phyloP scores from a whole-genome alignment of 1,284 basidiomycete species.

The Chondrostereum purpureum region DNA sequence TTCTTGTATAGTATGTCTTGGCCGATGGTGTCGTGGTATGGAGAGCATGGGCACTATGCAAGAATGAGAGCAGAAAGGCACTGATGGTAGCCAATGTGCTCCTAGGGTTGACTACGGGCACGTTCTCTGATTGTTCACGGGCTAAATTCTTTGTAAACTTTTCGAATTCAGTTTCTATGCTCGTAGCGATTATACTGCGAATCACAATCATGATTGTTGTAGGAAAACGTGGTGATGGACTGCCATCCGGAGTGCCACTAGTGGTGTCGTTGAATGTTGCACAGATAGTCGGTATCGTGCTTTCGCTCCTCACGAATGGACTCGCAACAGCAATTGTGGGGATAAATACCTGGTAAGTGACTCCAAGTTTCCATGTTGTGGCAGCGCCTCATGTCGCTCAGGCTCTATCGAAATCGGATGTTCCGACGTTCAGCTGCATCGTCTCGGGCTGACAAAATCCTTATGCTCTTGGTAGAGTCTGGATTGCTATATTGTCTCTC shows the following conservation, averaged over 20 bases:
- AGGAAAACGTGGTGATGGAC: not conserved
- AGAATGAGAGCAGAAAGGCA: constrained; percentile 11
- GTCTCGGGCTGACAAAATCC: constrained; percentile 9
- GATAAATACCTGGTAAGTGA: not conserved
- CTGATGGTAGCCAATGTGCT: constrained; percentile 14
- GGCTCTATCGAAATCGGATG: constrained; percentile 3
- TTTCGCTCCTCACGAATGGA: not conserved
- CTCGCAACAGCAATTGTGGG: constrained; percentile 1
- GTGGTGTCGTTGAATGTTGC: not conserved
- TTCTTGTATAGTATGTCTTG: constrained; percentile 14
- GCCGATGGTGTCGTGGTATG: constrained; percentile 20
- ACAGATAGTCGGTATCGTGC: not conserved
- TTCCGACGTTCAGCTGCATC: constrained; percentile 1
- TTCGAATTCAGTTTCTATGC: not conserved
- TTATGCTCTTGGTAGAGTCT: constrained; percentile 17
- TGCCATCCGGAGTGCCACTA: not conserved
- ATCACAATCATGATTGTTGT: not conserved
- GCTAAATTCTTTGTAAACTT: too few species aligned
- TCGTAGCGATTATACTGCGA: not conserved
- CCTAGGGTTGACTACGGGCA: constrained; percentile 12
- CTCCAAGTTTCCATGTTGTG: not conserved
- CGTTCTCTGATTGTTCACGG: not conserved
- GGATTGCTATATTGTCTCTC: constrained; percentile 18
- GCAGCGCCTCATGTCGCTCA: constrained; percentile 7
- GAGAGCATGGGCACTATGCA: constrained; percentile 19